Evolutionary conservation across 257 asterid genomes (phyloP).

Genomic region (Salvia rosmarinus): DNA sequence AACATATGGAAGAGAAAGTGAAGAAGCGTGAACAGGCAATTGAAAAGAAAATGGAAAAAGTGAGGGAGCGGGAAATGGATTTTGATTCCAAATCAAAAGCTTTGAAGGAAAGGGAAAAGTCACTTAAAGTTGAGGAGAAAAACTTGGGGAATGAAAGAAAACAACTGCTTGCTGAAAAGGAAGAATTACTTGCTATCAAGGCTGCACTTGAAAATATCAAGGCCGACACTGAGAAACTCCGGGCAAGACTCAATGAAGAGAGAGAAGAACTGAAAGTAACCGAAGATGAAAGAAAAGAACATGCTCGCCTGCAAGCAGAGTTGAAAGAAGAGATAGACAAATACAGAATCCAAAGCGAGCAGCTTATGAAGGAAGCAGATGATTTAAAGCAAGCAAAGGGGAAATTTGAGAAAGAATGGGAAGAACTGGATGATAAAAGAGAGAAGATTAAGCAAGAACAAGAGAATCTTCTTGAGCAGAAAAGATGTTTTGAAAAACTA

Average conservation of each 20-base stretch:
- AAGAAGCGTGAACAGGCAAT: constrained; percentile 79
- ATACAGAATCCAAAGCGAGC: constrained; percentile 68
- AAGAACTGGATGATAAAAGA: constrained; percentile 79
- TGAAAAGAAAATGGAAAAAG: constrained; percentile 76
- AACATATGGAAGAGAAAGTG: constrained; percentile 87
- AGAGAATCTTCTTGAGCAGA: constrained; percentile 58
- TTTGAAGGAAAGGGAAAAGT: constrained; percentile 77
- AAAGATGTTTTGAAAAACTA: constrained; percentile 53
- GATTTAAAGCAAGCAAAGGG: constrained; percentile 81
- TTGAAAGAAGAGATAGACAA: constrained; percentile 86
- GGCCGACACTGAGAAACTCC: constrained; percentile 62
- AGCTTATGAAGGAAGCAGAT: constrained; percentile 71
- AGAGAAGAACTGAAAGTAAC: constrained; percentile 73
- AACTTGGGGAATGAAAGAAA: constrained; percentile 65
- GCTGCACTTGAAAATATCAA: constrained; percentile 69
- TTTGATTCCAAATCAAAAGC: constrained; percentile 65
- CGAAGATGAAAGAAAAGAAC: constrained; percentile 82
- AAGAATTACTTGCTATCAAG: constrained; percentile 56
- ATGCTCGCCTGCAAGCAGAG: constrained; percentile 70
- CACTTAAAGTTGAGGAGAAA: constrained; percentile 66
- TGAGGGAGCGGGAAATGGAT: constrained; percentile 71
- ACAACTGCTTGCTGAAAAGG: constrained; percentile 62
- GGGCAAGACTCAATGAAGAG: constrained; percentile 56
- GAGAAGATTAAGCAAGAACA: constrained; percentile 65
- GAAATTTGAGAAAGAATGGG: constrained; percentile 96